phyloP scores from a whole-genome alignment of 768 basidiomycete species.

The Rhodotorula taiwanensis region DNA sequence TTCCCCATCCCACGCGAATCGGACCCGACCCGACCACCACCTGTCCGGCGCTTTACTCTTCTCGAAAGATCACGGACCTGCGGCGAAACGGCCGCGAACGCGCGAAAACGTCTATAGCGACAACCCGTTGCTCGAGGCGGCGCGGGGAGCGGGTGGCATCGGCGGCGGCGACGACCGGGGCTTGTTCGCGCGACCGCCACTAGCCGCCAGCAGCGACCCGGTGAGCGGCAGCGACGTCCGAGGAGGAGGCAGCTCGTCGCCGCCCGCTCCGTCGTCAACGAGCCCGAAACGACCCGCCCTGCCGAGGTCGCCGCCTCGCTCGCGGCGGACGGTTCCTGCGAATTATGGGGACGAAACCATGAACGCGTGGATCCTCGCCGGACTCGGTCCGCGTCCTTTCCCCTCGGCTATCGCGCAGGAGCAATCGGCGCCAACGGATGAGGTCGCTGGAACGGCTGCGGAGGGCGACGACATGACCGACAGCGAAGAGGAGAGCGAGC shows the following conservation, averaged over 20 bases:
- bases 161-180: no score
- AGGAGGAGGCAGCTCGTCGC: neutral
- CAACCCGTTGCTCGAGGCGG: constrained; percentile 19
- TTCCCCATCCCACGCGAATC: constrained; percentile 13
- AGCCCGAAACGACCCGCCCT: neutral
- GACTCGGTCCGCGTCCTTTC: neutral
- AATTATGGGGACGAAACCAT: no score
- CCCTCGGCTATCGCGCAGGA: no score
- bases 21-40: no score
- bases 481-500: constrained; percentile 16
- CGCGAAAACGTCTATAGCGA: constrained; percentile 13
- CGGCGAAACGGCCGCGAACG: neutral
- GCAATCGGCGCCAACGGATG: no score
- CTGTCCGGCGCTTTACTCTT: no score
- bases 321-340: neutral
- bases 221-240: neutral
- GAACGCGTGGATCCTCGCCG: no score
- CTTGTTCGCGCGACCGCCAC: no score
- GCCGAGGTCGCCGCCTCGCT: neutral
- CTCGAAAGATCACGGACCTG: neutral
- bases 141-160: neutral
- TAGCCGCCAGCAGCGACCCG: no score
- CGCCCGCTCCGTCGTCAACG: neutral
- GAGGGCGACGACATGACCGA: constrained; percentile 10
- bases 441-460: no score